Percentiles rank a stretch among this genome's conserved stretches.
phyloP scores from a whole-genome alignment of 306 rosid species.

The Cicer arietinum region DNA sequence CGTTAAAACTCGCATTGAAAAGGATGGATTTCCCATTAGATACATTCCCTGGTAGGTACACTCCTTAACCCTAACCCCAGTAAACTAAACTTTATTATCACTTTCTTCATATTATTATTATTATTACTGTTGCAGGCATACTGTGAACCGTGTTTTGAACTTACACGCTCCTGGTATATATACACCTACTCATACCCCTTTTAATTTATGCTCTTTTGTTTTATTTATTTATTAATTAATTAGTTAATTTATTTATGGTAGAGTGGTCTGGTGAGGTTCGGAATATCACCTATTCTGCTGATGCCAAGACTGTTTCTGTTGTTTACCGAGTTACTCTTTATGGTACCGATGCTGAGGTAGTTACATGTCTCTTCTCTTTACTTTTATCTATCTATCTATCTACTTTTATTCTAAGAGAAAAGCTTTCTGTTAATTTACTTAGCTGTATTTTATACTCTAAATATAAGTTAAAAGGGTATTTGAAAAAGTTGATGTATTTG shows the following conservation, averaged over 20 bases:
- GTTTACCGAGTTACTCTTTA: slow-evolving; percentile 86
- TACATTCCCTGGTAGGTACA: slow-evolving; percentile 74
- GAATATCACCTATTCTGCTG: slow-evolving; percentile 64
- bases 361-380: not conserved
- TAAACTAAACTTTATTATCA: not conserved
- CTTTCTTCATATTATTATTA: not conserved
- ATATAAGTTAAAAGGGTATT: no score
- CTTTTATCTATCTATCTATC: no score
- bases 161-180: slow-evolving; percentile 75
- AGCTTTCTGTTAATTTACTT: no score
- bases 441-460: no score
- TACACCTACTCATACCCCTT: not conserved
- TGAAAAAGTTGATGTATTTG: no score
- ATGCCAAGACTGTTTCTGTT: slow-evolving; percentile 77
- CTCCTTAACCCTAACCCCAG: slow-evolving; percentile 9
- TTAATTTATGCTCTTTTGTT: not conserved
- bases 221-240: not conserved
- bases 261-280: slow-evolving; percentile 94
- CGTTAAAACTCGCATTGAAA: slow-evolving; percentile 61
- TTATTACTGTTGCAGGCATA: slow-evolving; percentile 58
- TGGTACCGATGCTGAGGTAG: slow-evolving; percentile 90
- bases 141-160: slow-evolving; percentile 76
- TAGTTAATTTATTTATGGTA: slow-evolving; percentile 14
- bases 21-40: slow-evolving; percentile 58
- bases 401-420: no score